phyloP scores from a whole-genome alignment of 768 basidiomycete genomes.

The Rhodotorula paludigena region DNA sequence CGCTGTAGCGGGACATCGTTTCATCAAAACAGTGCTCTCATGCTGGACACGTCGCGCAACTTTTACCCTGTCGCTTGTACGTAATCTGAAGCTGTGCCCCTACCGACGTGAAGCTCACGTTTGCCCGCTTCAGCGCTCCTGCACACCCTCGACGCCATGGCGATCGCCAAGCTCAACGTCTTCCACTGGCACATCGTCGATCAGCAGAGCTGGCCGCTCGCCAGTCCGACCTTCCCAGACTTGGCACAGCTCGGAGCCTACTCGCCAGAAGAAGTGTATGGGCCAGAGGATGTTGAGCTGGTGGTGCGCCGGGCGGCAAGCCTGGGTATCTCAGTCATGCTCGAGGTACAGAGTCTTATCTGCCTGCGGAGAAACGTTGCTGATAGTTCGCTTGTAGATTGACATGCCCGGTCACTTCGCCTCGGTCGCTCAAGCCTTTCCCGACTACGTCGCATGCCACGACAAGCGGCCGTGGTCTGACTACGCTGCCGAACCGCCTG shows the following conservation, averaged over 20 bases:
- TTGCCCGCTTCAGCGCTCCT: too few relatives aligned
- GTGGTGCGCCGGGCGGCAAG: slow-evolving; percentile 65
- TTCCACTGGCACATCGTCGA: slow-evolving; percentile 81
- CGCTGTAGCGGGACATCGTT: too few relatives aligned
- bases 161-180: slow-evolving; percentile 69
- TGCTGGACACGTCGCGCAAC: slow-evolving; percentile 76
- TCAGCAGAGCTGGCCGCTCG: slow-evolving; percentile 69
- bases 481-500: slow-evolving; percentile 58
- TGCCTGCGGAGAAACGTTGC: not conserved
- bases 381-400: slow-evolving; percentile 50
- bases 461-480: slow-evolving; percentile 48
- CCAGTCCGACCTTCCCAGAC: slow-evolving; percentile 59
- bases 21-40: slow-evolving; percentile 55
- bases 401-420: slow-evolving; percentile 81
- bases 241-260: slow-evolving; percentile 62
- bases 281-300: slow-evolving; percentile 55
- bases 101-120: slow-evolving; percentile 52
- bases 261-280: slow-evolving; percentile 56
- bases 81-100: too few relatives aligned
- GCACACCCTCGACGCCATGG: slow-evolving; percentile 70
- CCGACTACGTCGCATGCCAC: slow-evolving; percentile 67
- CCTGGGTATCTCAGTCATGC: slow-evolving; percentile 69
- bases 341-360: slow-evolving; percentile 47
- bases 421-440: slow-evolving; percentile 60
- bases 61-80: slow-evolving; percentile 50